phyloP scores from a whole-genome alignment of 306 rosid species.

The Glycine tomentella region DNA sequence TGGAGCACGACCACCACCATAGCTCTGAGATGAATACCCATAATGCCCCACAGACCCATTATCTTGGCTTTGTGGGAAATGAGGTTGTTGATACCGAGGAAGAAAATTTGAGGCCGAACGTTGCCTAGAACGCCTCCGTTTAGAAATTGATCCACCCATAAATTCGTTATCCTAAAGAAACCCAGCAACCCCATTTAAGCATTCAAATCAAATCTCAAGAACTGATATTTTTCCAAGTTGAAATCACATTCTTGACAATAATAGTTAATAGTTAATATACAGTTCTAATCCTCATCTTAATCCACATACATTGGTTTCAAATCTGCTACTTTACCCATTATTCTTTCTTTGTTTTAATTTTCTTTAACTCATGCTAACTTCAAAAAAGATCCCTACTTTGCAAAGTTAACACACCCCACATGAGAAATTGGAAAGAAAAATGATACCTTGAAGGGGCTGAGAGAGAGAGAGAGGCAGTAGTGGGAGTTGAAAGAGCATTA shows the following conservation, averaged over 20 bases:
- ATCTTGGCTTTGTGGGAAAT: slow-evolving; percentile 55
- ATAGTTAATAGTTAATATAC: neutral
- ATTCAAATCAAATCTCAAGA: slow-evolving; percentile 44
- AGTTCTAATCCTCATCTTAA: slow-evolving; percentile 8
- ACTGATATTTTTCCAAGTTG: neutral
- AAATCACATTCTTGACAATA: slow-evolving; percentile 18
- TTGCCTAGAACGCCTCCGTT: slow-evolving; percentile 56
- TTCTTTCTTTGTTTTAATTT: neutral
- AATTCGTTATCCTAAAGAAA: slow-evolving; percentile 43
- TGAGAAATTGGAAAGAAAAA: neutral
- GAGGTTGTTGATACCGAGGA: slow-evolving; percentile 61
- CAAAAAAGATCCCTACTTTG: neutral
- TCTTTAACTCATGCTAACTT: neutral
- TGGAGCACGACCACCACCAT: slow-evolving; percentile 46
- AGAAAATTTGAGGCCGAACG: slow-evolving; percentile 49
- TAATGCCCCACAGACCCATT: slow-evolving; percentile 51
- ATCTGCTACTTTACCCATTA: neutral
- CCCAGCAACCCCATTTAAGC: slow-evolving; percentile 44
- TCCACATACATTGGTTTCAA: slow-evolving; percentile 26
- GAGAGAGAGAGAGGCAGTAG: slow-evolving; percentile 18
- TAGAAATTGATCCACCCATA: slow-evolving; percentile 86
- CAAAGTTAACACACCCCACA: neutral
- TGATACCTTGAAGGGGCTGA: slow-evolving; percentile 34
- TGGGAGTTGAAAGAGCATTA: slow-evolving; percentile 34
- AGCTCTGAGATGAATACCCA: slow-evolving; percentile 57